Conservation (phyloP, 257 asterid species). For the Rubia yunnanensis region DNA sequence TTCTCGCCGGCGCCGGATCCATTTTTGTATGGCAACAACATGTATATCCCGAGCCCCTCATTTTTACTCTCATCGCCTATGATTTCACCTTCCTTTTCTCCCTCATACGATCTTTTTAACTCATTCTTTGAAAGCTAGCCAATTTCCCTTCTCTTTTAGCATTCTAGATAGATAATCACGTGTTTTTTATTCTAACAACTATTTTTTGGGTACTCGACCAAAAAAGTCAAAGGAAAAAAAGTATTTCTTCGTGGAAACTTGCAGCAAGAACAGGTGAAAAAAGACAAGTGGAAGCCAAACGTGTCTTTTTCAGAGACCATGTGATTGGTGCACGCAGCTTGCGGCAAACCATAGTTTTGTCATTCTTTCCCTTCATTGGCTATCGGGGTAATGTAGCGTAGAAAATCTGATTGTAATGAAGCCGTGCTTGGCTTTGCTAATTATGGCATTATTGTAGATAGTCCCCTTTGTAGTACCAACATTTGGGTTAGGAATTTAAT, state of each 20-base stretch:
- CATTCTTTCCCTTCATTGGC: no score
- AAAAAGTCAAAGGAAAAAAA: neutral
- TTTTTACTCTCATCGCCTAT: conserved; percentile 58
- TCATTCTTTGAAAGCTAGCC: conserved; percentile 70
- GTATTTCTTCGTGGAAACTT: no score
- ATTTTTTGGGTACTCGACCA: neutral
- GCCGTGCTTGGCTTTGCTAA: neutral
- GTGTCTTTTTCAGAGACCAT: no score
- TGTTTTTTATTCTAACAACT: neutral
- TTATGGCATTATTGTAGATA: no score
- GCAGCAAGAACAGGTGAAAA: no score
- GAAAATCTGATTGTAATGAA: neutral
- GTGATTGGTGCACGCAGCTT: neutral
- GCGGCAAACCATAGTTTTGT: neutral
- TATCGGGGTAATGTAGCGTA: neutral
- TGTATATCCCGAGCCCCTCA: conserved; percentile 72
- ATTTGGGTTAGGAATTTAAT: no score
- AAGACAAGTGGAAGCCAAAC: neutral
- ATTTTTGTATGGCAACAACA: conserved; percentile 36
- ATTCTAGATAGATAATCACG: neutral
- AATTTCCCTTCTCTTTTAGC: neutral
- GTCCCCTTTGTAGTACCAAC: neutral
- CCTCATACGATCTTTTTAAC: conserved; percentile 41
- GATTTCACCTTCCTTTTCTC: conserved; percentile 57
- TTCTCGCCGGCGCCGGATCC: conserved; percentile 73